Base-by-base conservation (phyloP, 208 protist genomes). In the Trypanosoma lewisi region DNA sequence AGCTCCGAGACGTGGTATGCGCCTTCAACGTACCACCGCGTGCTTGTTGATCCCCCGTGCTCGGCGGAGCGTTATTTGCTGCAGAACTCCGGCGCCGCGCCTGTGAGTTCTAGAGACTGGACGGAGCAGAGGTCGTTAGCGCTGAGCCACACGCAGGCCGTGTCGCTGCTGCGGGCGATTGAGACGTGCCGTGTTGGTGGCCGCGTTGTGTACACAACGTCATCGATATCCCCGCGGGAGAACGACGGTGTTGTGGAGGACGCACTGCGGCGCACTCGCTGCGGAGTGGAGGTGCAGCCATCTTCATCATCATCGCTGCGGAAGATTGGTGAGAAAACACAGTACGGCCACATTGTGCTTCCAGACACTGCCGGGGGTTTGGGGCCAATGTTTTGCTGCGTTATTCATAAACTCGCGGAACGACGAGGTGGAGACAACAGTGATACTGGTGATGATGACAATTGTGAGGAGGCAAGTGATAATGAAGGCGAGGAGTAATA, bases 41-140 rank as follows among this genome's bases (percentile, higher is more conserved):
- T 98, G 30, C 72, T 98, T 2, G 79, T 93, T 44, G 95, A 98
- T 53, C 92, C 93, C 36, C 93, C 93, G 23, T 98, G 96, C 78
- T 89, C 76, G 17, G 93, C 83, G 8, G 94, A 98, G 72, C 91
- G 94, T 27, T 94, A 95, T 33, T 63, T 97, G 27, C 63, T 97
- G 16, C 90, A 96, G 57, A 77, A 84, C 57, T 42, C 70, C 30
- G 68, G 65, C 16, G 72, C 60, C 17, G 77, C 57, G 9, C 52
- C 76, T 25, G 71, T 83, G 5, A 71, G 67, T 25, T 27, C 55
- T 5, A 59, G 83, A 1, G 83, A 93, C 63, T 91, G 82, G 78
- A 70, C 65, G 3, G 45, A 75, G 45, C 59, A 67, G 25, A 80
- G 69, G 21, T 80, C 73, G 17, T 25, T 47, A 25, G 63, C 80